A percentile compares a stretch with the other conserved stretches of the same genome.
These are phyloP conservation scores for Rubia yunnanensis DNA, from an alignment of 257 asterid genomes.

Conservation along the genomic window DNA sequence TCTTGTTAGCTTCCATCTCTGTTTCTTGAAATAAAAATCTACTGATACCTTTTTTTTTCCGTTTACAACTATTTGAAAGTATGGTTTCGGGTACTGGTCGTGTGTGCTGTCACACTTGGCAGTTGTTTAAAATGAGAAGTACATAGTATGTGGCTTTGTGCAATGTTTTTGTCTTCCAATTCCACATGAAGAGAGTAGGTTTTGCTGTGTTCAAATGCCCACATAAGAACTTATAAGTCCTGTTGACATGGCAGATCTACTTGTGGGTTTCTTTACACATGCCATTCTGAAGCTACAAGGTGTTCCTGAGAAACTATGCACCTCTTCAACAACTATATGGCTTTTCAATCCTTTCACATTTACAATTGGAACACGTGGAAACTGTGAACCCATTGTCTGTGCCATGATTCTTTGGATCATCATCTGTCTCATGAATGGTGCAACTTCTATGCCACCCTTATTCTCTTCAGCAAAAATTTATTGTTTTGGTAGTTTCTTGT, in stretches of 20 bases:
- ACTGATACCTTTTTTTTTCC: not conserved
- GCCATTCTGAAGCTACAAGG: slow-evolving; percentile 63
- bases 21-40: not conserved
- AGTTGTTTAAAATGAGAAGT: not conserved
- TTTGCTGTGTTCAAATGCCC: slow-evolving; percentile 1
- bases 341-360: slow-evolving; percentile 94
- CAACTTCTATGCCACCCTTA: slow-evolving; percentile 11
- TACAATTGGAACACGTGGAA: slow-evolving; percentile 97
- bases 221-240: slow-evolving; percentile 3
- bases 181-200: not conserved
- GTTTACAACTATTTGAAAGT: not conserved
- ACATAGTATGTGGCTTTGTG: not conserved
- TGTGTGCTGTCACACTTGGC: not conserved
- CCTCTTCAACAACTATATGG: slow-evolving; percentile 67
- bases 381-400: slow-evolving; percentile 84
- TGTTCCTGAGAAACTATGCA: slow-evolving; percentile 61
- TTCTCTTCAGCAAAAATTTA: not conserved
- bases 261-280: slow-evolving; percentile 71
- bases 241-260: slow-evolving; percentile 56
- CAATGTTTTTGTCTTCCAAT: not conserved
- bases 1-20: not conserved
- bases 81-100: not conserved
- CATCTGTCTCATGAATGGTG: slow-evolving; percentile 75
- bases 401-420: slow-evolving; percentile 85
- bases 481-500: not conserved